Evolutionary conservation across 345 rosid species (phyloP).

Genomic region (Eucalyptus sp.): DNA sequence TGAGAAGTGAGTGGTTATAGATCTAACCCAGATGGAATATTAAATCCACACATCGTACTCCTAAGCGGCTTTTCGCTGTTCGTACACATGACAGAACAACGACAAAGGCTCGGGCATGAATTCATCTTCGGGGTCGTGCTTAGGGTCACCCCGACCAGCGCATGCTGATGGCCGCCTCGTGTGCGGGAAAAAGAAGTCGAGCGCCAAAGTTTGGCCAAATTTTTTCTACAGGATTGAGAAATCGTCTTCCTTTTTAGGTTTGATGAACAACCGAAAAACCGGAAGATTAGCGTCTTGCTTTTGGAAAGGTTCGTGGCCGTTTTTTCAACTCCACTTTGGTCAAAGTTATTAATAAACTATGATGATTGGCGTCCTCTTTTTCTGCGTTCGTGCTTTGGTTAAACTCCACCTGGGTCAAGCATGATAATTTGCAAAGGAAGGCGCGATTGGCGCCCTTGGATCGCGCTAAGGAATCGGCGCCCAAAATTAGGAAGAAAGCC

Average conservation of each 20-base stretch:
- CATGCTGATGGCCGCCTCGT: not conserved
- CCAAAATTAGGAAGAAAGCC: not conserved
- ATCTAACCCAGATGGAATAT: not conserved
- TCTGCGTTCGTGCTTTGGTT: not conserved
- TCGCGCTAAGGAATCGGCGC: constrained; percentile 45
- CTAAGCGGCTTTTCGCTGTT: not conserved
- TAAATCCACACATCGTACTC: not conserved
- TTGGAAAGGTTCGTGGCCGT: not conserved
- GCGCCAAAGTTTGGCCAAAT: not conserved
- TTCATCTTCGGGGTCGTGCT: not conserved
- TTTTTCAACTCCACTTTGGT: not conserved
- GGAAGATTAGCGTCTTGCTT: not conserved
- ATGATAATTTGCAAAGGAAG: not conserved
- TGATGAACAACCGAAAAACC: not conserved
- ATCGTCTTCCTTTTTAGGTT: not conserved
- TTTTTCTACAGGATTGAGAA: not conserved
- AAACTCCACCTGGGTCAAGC: not conserved
- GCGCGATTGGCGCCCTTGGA: constrained; percentile 39
- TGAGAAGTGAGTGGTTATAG: not conserved
- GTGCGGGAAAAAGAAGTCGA: not conserved
- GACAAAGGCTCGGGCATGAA: not conserved
- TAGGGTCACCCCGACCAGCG: not conserved
- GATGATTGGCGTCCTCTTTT: not conserved
- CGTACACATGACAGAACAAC: not conserved
- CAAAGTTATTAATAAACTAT: not conserved